phyloP scores from a whole-genome alignment of 768 basidiomycete species.

The Termitomyces sp. region DNA sequence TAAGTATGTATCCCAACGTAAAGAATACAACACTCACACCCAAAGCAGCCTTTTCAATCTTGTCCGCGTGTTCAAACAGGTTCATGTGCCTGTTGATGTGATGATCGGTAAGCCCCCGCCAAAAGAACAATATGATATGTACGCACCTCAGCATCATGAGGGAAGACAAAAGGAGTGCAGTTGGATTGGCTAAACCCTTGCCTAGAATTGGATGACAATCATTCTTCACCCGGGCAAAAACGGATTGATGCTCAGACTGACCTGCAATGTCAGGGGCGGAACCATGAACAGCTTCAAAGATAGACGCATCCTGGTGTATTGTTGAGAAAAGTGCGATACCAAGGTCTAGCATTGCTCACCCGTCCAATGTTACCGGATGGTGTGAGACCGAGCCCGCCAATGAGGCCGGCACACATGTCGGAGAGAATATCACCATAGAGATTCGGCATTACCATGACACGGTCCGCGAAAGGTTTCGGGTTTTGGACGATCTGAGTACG shows the following conservation, averaged over 20 bases:
- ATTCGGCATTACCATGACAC: conserved; percentile 99
- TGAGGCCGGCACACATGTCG: conserved; percentile 97
- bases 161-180: conserved; percentile 91
- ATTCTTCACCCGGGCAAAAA: not conserved
- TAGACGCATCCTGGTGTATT: conserved; percentile 79
- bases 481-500: conserved; percentile 75
- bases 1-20: conserved; percentile 1
- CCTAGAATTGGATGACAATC: conserved; percentile 33
- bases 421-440: conserved; percentile 93
- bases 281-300: conserved; percentile 99
- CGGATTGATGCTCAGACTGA: conserved; percentile 22
- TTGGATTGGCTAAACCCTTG: conserved; percentile 96
- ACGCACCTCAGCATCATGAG: conserved; percentile 95
- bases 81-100: conserved; percentile 77
- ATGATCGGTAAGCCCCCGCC: not conserved
- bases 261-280: conserved; percentile 99
- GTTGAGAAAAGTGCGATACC: conserved; percentile 9
- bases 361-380: conserved; percentile 97
- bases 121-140: not conserved
- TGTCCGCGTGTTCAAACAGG: conserved; percentile 73
- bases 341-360: conserved; percentile 36
- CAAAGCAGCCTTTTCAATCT: conserved; percentile 90
- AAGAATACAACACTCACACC: conserved; percentile 45
- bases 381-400: conserved; percentile 95
- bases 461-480: conserved; percentile 88